Percentiles rank a stretch among this genome's conserved stretches.
Conservation (phyloP, 148 eudicot species). For the Limonium bicolor region DNA sequence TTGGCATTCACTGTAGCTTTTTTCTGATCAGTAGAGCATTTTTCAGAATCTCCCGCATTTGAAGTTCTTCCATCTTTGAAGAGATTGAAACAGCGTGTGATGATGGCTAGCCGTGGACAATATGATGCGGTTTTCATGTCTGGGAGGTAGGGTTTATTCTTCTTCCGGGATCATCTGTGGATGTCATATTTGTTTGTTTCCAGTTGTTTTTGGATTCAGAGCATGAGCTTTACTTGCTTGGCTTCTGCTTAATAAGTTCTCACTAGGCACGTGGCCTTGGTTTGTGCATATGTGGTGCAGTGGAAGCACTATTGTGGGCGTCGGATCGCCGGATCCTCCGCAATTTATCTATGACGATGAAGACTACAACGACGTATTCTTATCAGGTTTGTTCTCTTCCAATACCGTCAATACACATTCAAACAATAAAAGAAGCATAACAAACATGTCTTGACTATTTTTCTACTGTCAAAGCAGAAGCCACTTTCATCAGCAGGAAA, state of each 20-base stretch:
- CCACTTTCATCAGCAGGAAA: constrained; percentile 74
- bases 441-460: background rate
- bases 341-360: constrained; percentile 88
- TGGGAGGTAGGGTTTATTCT: constrained; percentile 54
- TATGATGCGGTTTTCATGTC: constrained; percentile 98
- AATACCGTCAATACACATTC: background rate
- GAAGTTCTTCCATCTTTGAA: constrained; percentile 89
- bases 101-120: constrained; percentile 84
- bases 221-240: too few species aligned
- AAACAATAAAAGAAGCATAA: background rate
- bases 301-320: constrained; percentile 93
- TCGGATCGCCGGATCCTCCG: constrained; percentile 96
- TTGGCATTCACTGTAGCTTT: too few species aligned
- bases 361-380: constrained; percentile 80
- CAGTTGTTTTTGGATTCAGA: too few species aligned
- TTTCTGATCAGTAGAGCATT: too few species aligned
- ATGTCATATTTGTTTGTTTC: background rate
- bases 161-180: background rate
- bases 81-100: constrained; percentile 65
- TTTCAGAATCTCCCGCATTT: constrained; percentile 88
- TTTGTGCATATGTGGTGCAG: constrained; percentile 28
- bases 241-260: too few species aligned
- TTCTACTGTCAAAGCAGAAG: constrained; percentile 43
- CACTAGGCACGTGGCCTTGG: too few species aligned
- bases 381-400: constrained; percentile 43